Conservation (phyloP, 805 yeast genomes). For the Lachancea nothofagi region DNA sequence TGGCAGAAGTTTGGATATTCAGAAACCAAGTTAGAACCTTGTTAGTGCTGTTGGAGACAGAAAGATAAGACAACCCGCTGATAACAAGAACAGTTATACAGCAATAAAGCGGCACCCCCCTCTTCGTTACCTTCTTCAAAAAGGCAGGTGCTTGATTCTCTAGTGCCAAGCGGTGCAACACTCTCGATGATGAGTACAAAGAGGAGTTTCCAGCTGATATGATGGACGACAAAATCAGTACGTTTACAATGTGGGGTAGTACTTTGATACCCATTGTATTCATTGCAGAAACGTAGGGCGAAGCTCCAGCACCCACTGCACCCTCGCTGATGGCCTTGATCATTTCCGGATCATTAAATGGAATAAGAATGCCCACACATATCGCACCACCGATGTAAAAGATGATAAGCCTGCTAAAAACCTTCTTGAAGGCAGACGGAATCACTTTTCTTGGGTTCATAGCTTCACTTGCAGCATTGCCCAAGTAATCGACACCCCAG, state of each 20-base stretch:
- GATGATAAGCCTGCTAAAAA: constrained; percentile 49
- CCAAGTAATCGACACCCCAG: constrained; percentile 47
- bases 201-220: constrained; percentile 42
- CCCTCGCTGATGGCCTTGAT: constrained; percentile 8
- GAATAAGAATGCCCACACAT: constrained; percentile 55
- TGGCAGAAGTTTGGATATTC: constrained; percentile 63
- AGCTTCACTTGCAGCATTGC: constrained; percentile 50
- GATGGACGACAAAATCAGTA: constrained; percentile 52
- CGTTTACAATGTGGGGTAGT: constrained; percentile 49
- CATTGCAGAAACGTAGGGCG: constrained; percentile 43
- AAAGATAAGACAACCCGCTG: constrained; percentile 60
- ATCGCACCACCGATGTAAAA: constrained; percentile 52
- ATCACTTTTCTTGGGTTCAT: constrained; percentile 51
- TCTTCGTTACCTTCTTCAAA: constrained; percentile 39
- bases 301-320: constrained; percentile 34
- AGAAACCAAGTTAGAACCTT: constrained; percentile 57
- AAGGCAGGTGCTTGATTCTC: constrained; percentile 53
- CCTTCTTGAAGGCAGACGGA: constrained; percentile 55
- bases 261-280: constrained; percentile 47
- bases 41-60: constrained; percentile 45
- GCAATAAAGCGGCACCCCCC: constrained; percentile 6
- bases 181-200: constrained; percentile 45
- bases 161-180: constrained; percentile 45
- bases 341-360: constrained; percentile 48
- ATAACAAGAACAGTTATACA: constrained; percentile 28